These are phyloP conservation scores for Phylloporus rhodoxanthus DNA, from an alignment of 768 basidiomycete genomes.

Conservation along the genomic window DNA sequence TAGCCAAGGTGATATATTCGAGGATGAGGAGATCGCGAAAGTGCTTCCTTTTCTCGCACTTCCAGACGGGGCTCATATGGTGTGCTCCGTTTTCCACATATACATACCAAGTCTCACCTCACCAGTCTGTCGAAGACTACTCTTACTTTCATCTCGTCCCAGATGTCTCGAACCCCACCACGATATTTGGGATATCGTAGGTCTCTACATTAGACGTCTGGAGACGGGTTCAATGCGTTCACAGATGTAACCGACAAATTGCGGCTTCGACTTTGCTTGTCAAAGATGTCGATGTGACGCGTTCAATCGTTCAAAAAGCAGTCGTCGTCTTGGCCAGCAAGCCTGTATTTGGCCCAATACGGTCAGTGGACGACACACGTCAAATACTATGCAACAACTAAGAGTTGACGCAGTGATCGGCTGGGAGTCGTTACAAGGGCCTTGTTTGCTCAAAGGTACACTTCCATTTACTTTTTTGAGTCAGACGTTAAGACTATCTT, in stretches of 20 bases:
- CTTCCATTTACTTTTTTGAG: not conserved
- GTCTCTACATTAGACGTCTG: slow-evolving; percentile 3
- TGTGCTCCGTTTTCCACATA: slow-evolving; percentile 26
- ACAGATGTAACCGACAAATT: slow-evolving; percentile 93
- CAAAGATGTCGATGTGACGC: slow-evolving; percentile 80
- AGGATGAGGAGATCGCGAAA: slow-evolving; percentile 79
- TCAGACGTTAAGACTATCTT: not conserved
- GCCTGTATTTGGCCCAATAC: slow-evolving; percentile 90
- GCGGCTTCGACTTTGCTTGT: slow-evolving; percentile 70
- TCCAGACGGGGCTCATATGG: slow-evolving; percentile 94
- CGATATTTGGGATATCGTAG: slow-evolving; percentile 94
- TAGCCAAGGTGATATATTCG: slow-evolving; percentile 67
- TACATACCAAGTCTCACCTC: slow-evolving; percentile 7
- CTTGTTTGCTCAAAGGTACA: slow-evolving; percentile 75
- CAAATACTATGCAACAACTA: slow-evolving; percentile 1
- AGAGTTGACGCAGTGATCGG: slow-evolving; percentile 60
- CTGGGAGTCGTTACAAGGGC: slow-evolving; percentile 91
- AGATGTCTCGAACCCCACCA: slow-evolving; percentile 60
- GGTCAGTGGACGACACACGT: slow-evolving; percentile 37
- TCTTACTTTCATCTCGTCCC: slow-evolving; percentile 93
- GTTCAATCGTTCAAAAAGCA: slow-evolving; percentile 95
- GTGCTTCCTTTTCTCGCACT: slow-evolving; percentile 93
- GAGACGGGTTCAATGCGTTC: slow-evolving; percentile 1
- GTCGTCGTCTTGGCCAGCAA: slow-evolving; percentile 90
- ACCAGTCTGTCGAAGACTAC: slow-evolving; percentile 66